These are phyloP conservation scores for Halenospora varia DNA, from an alignment of 495 filamentous ascomycete genomes.

Conservation along the genomic window DNA sequence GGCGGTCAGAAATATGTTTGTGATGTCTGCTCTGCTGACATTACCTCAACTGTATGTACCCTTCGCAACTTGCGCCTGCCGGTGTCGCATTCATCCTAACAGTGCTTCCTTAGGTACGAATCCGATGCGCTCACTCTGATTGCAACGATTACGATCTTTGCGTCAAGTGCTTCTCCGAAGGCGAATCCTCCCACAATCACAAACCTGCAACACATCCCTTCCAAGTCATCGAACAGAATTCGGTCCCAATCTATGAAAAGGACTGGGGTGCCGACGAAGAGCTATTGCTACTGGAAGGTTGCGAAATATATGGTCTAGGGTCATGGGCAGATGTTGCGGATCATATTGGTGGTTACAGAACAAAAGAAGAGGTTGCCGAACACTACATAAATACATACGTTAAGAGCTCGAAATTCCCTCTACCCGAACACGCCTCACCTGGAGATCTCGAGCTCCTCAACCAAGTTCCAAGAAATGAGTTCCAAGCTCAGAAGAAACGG, in stretches of 20 bases:
- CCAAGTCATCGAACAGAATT: conserved; percentile 96
- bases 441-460: conserved; percentile 72
- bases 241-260: conserved; percentile 88
- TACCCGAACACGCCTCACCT: conserved; percentile 80
- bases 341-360: conserved; percentile 91
- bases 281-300: conserved; percentile 84
- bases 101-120: conserved; percentile 65
- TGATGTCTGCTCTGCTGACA: conserved; percentile 92
- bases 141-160: conserved; percentile 97
- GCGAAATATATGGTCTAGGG: conserved; percentile 95
- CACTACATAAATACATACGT: conserved; percentile 91
- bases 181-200: conserved; percentile 71
- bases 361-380: conserved; percentile 90
- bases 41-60: conserved; percentile 81
- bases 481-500: conserved; percentile 89
- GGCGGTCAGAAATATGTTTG: conserved; percentile 93
- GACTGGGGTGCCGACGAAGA: conserved; percentile 99
- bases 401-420: conserved; percentile 74
- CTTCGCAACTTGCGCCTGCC: not conserved
- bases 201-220: conserved; percentile 80
- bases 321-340: conserved; percentile 98
- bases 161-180: conserved; percentile 87
- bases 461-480: conserved; percentile 81
- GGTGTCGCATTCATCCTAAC: not conserved
- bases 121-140: conserved; percentile 75